Conservation (phyloP, 257 asterid genomes). For the Perilla frutescens region DNA sequence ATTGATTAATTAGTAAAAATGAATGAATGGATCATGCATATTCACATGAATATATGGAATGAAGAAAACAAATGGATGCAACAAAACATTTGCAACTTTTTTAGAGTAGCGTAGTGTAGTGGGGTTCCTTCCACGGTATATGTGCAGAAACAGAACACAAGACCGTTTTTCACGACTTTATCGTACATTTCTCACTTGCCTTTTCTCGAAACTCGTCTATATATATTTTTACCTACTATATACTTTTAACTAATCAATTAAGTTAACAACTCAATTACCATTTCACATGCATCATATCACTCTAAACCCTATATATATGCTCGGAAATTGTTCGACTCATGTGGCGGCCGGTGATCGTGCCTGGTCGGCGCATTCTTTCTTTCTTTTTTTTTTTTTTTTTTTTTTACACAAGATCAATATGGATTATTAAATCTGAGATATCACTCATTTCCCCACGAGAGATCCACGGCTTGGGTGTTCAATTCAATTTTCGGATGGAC, state of each 20-base stretch:
- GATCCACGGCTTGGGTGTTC: too few species aligned
- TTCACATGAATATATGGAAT: too few species aligned
- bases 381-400: too few species aligned
- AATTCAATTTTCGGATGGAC: too few species aligned
- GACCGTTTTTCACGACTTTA: constrained; percentile 57
- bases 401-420: too few species aligned
- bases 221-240: neutral
- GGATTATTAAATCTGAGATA: too few species aligned
- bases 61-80: constrained; percentile 35
- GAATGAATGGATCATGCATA: neutral
- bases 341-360: too few species aligned
- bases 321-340: too few species aligned
- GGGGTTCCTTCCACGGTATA: constrained; percentile 20
- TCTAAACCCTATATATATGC: too few species aligned
- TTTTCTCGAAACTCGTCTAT: constrained; percentile 12
- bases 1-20: neutral
- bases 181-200: constrained; percentile 41
- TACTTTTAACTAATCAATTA: neutral
- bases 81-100: constrained; percentile 35
- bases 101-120: constrained; percentile 40
- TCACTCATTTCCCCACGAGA: too few species aligned
- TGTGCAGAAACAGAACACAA: constrained; percentile 49
- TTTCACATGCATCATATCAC: too few species aligned
- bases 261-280: constrained; percentile 11
- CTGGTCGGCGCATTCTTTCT: too few species aligned